Evolutionary conservation across 129 eudicot genomes (phyloP), one percentile per base, ranked within the genome.

Genomic region (Ambrosia trifida): DNA sequence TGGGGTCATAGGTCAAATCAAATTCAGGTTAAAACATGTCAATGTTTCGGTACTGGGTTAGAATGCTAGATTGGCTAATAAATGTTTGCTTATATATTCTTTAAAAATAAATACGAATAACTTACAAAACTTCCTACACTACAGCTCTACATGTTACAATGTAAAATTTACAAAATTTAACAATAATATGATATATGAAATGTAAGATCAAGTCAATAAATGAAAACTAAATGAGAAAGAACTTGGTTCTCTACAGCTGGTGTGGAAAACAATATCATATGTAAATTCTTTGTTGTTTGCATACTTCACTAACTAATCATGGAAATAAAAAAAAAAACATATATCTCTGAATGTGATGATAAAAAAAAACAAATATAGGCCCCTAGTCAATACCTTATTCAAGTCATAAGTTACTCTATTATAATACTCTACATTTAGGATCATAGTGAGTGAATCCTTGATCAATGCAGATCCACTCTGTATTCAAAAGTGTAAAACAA

Each of bases 231-330:
- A 64, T 13, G 20, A 76, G 6, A 58, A 31, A 12, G 24, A 38
- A 92, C 98, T 96, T 89, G 98, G 98, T 83, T 93, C 98, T 81
- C 98, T 82, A 49, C 98, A 86, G 78, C 85, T 93, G 52, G 98
- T 89, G 78, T 93, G 98, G 58, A 93, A 95, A 78, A 93, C 96
- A 20, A 93, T 71, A 35, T 89, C 18, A 53, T 96, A 84, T 17
- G 98, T 83, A 72, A 75, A 93, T 64, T 93, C 98, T 74, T 89
- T 89, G 45, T 87, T 82, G 50, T 56, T 89, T 31, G 96, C 98
- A 80, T 93, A 93, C 43, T 87, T 84, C 49, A 89, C 95, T 56
- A 93, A 89, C 98, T 92, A 84, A 70, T 69, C 63, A 53, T 66
- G 2, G 47, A 17, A 11, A 7, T 20, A n/a, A 64, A 57, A 58